Conservation (phyloP, 257 asterid species). For the Solanum etuberosum region DNA sequence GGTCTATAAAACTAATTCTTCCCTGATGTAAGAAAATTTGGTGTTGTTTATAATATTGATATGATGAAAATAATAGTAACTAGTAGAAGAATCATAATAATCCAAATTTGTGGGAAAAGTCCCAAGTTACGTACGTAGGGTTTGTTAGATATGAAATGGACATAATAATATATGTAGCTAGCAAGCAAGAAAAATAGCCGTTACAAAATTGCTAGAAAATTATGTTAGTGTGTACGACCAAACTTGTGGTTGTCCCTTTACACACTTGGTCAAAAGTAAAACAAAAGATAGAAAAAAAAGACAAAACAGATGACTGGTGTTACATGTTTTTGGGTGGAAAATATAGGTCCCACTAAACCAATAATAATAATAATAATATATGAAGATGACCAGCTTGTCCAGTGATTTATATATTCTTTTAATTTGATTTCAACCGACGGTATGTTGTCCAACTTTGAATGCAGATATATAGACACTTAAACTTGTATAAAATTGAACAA, state of each 20-base stretch:
- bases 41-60: background rate
- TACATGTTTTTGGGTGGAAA: background rate
- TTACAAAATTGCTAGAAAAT: background rate
- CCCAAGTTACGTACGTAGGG: background rate
- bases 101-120: background rate
- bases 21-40: background rate
- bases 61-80: background rate
- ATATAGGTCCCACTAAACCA: background rate
- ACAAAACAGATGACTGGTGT: background rate
- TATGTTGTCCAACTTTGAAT: background rate
- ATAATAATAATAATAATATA: background rate
- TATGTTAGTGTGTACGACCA: background rate
- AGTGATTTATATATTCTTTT: background rate
- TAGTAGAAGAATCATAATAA: background rate
- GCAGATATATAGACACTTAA: background rate
- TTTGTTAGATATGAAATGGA: background rate
- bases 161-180: background rate
- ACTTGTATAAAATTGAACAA: background rate
- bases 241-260: background rate
- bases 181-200: constrained; percentile 31
- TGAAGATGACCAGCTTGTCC: background rate
- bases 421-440: accelerated
- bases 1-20: background rate
- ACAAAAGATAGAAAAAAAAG: background rate
- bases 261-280: background rate